Conservation (phyloP, 176 grass and related monocot genomes). For the Juncus inflexus region DNA sequence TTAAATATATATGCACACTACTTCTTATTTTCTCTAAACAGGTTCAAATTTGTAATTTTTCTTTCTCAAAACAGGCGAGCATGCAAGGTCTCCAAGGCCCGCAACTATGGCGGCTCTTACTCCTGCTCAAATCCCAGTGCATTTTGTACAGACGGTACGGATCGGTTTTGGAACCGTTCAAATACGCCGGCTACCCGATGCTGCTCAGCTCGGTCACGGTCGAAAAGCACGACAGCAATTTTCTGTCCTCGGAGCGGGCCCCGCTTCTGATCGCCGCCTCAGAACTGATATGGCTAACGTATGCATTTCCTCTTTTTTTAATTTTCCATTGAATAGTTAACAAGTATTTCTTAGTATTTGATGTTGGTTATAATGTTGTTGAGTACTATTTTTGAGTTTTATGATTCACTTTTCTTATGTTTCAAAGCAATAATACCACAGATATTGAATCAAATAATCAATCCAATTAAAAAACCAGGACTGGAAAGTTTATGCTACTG, state of each 20-base stretch:
- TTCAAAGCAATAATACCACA: no score
- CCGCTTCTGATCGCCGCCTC: slow-evolving; percentile 92
- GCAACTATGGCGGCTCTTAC: slow-evolving; percentile 88
- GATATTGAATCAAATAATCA: no score
- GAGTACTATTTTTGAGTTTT: no score
- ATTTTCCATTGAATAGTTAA: slow-evolving; percentile 20
- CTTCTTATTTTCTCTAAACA: background rate
- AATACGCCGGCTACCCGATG: slow-evolving; percentile 99
- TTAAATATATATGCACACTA: no score
- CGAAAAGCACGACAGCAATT: slow-evolving; percentile 92
- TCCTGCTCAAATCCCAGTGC: slow-evolving; percentile 91
- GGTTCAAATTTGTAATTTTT: slow-evolving; percentile 12
- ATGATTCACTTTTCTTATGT: no score
- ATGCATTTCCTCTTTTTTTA: slow-evolving; percentile 20
- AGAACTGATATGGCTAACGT: slow-evolving; percentile 98
- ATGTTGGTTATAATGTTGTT: no score
- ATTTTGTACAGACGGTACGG: slow-evolving; percentile 98
- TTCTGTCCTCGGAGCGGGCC: slow-evolving; percentile 91
- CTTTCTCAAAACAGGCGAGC: slow-evolving; percentile 49
- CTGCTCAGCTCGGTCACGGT: slow-evolving; percentile 89
- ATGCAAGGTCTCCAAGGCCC: slow-evolving; percentile 99
- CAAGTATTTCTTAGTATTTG: background rate
- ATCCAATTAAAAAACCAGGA: no score
- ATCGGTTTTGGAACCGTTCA: slow-evolving; percentile 86
- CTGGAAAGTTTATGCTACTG: no score